phyloP scores from a whole-genome alignment of 1,284 basidiomycete species.

The Golubevia sp. region DNA sequence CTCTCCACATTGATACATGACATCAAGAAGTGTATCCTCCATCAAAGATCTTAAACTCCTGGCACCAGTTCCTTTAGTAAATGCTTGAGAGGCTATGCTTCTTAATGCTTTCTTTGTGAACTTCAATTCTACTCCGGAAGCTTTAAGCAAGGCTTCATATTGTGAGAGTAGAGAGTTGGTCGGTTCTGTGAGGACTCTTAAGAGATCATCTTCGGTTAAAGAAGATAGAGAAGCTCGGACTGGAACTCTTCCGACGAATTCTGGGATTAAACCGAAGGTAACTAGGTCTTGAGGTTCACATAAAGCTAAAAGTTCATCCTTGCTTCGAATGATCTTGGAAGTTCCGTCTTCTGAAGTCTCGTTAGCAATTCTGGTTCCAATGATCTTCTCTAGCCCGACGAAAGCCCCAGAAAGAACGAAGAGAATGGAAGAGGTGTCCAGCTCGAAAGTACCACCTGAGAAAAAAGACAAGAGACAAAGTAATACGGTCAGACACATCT shows the following conservation, averaged over 20 bases:
- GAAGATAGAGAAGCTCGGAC: constrained; percentile 81
- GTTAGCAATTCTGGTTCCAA: constrained; percentile 11
- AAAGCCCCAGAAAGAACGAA: constrained; percentile 77
- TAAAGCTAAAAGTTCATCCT: no score
- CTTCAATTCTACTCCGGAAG: constrained; percentile 38
- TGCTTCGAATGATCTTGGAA: no score
- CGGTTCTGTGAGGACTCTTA: constrained; percentile 88
- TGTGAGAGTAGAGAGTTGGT: constrained; percentile 87
- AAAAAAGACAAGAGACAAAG: background rate
- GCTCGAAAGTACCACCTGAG: no score
- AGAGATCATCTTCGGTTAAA: constrained; percentile 74
- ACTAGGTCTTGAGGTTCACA: constrained; percentile 69
- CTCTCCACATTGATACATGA: constrained; percentile 21
- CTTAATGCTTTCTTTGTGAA: constrained; percentile 62
- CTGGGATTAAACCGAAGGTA: constrained; percentile 90
- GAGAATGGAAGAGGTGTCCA: no score
- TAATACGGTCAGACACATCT: no score
- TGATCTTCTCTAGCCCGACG: constrained; percentile 83
- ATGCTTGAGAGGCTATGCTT: constrained; percentile 78
- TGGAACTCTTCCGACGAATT: constrained; percentile 84
- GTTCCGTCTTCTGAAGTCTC: no score
- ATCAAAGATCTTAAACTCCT: constrained; percentile 84
- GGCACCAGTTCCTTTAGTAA: constrained; percentile 82
- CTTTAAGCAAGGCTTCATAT: constrained; percentile 76
- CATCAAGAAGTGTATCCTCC: constrained; percentile 65